These are phyloP conservation scores for Dothistroma septosporum DNA, from an alignment of 2,329 filamentous ascomycete species.

Conservation along the genomic window DNA sequence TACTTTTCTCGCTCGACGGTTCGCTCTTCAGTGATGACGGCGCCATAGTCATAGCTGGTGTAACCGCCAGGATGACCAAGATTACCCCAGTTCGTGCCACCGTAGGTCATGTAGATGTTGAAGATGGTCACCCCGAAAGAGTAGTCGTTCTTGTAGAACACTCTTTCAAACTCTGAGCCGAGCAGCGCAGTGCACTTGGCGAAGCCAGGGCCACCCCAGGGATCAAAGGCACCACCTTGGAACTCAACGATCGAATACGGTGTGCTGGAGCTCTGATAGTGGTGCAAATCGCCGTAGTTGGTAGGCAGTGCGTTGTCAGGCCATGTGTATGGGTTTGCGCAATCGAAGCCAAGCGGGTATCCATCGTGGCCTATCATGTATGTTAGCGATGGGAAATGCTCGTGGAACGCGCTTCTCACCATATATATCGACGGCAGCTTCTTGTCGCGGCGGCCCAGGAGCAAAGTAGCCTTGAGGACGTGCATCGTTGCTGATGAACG, in stretches of 20 bases:
- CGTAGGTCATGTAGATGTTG: slow-evolving; percentile 73
- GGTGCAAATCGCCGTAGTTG: slow-evolving; percentile 52
- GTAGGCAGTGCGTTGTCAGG: slow-evolving; percentile 55
- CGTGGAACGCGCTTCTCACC: slow-evolving; percentile 30
- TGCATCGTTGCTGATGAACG: slow-evolving; percentile 72
- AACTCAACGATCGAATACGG: slow-evolving; percentile 61
- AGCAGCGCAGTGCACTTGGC: slow-evolving; percentile 62
- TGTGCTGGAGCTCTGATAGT: slow-evolving; percentile 59
- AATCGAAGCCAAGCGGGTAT: slow-evolving; percentile 60
- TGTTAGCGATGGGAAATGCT: not conserved
- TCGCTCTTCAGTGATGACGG: slow-evolving; percentile 65
- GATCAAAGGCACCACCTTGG: slow-evolving; percentile 57
- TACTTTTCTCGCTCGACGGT: slow-evolving; percentile 70
- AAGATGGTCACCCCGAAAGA: slow-evolving; percentile 58
- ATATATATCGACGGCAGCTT: slow-evolving; percentile 57
- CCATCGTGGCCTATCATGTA: slow-evolving; percentile 55
- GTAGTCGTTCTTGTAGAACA: slow-evolving; percentile 64
- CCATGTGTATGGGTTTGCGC: slow-evolving; percentile 60
- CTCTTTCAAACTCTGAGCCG: slow-evolving; percentile 69
- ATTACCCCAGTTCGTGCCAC: slow-evolving; percentile 82
- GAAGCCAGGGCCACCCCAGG: slow-evolving; percentile 69
- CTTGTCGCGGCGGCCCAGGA: slow-evolving; percentile 48
- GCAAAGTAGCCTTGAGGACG: slow-evolving; percentile 54
- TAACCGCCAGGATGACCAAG: slow-evolving; percentile 62
- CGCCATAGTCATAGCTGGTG: slow-evolving; percentile 58